A percentile compares a stretch with the other conserved stretches of the same genome.
phyloP scores from a whole-genome alignment of 805 yeast genomes.

The Wickerhamomyces chaumierensis region DNA sequence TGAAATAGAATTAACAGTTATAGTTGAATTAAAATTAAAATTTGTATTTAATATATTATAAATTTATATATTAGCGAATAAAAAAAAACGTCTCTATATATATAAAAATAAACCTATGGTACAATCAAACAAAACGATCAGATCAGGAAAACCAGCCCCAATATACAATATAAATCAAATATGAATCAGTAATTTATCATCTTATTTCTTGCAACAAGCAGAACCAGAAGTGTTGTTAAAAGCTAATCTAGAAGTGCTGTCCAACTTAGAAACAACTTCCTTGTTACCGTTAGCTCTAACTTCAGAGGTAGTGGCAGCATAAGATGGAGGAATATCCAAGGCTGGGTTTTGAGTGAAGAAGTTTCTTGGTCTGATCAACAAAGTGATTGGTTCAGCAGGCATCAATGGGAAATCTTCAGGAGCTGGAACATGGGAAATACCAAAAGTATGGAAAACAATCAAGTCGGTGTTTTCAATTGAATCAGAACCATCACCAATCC shows the following conservation, averaged over 20 bases:
- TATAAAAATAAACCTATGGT: too few species aligned
- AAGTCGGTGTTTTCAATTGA: conserved; percentile 58
- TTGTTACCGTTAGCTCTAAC: conserved; percentile 22
- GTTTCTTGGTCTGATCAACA: conserved; percentile 68
- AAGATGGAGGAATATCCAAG: conserved; percentile 62
- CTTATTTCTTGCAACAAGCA: conserved; percentile 17
- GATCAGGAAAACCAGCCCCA: too few species aligned
- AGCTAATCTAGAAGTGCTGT: conserved; percentile 41
- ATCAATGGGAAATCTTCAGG: conserved; percentile 86
- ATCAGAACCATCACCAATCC: conserved; percentile 55
- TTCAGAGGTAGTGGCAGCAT: conserved; percentile 35
- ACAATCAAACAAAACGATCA: too few species aligned
- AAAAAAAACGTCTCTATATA: too few species aligned
- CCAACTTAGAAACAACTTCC: conserved; percentile 32
- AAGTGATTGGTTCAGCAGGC: conserved; percentile 77
- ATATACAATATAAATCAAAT: too few species aligned
- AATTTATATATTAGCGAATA: too few species aligned
- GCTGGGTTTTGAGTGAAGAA: conserved; percentile 72
- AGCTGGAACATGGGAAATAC: conserved; percentile 78
- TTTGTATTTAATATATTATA: too few species aligned
- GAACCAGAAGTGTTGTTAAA: conserved; percentile 21
- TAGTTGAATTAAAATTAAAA: too few species aligned
- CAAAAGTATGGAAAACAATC: conserved; percentile 71
- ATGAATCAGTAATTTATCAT: too few species aligned
- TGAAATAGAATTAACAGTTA: too few species aligned